phyloP scores from a whole-genome alignment of 192 early-diverging fungal genomes.

The Diversispora epigaea region DNA sequence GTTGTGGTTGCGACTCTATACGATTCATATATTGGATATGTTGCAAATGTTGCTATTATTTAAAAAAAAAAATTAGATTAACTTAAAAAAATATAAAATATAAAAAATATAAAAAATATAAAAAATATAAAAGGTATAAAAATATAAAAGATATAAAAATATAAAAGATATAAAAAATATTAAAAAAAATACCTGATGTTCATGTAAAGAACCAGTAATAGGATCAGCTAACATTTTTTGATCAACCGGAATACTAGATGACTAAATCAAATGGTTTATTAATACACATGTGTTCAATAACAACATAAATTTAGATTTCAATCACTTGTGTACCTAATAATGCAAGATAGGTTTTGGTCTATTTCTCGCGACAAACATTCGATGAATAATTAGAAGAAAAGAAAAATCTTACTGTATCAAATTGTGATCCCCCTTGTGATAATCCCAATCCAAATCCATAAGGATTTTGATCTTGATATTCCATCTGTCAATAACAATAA shows the following conservation, averaged over 20 bases:
- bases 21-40: conserved; percentile 18
- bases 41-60: neutral
- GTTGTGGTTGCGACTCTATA: conserved; percentile 9
- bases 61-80: neutral
- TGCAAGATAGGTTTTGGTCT: neutral
- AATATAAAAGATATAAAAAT: neutral
- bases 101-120: no score
- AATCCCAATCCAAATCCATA: conserved; percentile 21
- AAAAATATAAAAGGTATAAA: neutral
- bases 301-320: neutral
- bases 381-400: conserved; percentile 5
- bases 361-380: conserved; percentile 15
- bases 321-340: neutral
- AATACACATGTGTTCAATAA: neutral
- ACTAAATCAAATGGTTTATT: neutral
- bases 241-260: conserved; percentile 3
- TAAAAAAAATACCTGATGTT: conserved; percentile 1
- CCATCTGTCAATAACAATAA: neutral
- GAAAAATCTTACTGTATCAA: conserved; percentile 13
- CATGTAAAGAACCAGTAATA: neutral
- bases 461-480: conserved; percentile 13
- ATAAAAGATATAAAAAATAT: no score
- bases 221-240: conserved; percentile 13
- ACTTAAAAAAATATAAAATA: neutral
- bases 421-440: conserved; percentile 13